Evolutionary conservation across 1,284 basidiomycete genomes (phyloP), one percentile per base, ranked within the genome.

Genomic region (Trametes sp.): DNA sequence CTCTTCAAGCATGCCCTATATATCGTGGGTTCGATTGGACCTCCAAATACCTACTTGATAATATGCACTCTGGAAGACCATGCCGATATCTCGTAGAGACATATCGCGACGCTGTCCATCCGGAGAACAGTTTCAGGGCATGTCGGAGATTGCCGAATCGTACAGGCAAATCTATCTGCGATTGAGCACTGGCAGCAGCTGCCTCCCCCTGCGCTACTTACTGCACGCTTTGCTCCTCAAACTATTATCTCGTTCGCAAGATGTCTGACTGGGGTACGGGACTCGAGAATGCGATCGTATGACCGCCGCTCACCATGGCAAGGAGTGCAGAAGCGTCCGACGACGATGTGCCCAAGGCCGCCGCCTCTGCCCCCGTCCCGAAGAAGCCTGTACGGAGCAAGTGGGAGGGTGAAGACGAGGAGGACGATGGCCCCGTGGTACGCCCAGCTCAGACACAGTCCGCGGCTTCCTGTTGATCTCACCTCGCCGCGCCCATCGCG

Each of bases 331-430:
- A 85, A 69, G 75, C 72, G 49, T 80, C 80, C 64, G 84, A 84
- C 59, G 78, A 81, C 73, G 88, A 88, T 14, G 75, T 80, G 55
- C 76, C 80, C 33, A 77, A 78, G 1, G 69, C 76, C 36, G 72
- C 80, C 19, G 70, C 83, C 50, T 76, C 84, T 14, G 77, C 80
- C 51, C 76, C 80, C 33, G 74, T 75, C 35, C 73, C 73, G 14
- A 72, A 76, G 69, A 74, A 76, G 48, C 80, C 81, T 36, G 79
- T 82, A 64, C 85, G 82, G 74, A 85, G 79, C 70, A 93, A 91
- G 78, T 95, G 90, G 87, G 92, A 89, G 64, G 95, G 92, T 56
- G 95, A 97, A 77, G 95, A 97, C 72, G 92, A 94, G 72, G 93
- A 95, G 2, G 89, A 90, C 29, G 78, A 81, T 24, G 77, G 69